phyloP scores from a whole-genome alignment of 2,329 filamentous ascomycete genomes.

The Hypoxylon sp. region DNA sequence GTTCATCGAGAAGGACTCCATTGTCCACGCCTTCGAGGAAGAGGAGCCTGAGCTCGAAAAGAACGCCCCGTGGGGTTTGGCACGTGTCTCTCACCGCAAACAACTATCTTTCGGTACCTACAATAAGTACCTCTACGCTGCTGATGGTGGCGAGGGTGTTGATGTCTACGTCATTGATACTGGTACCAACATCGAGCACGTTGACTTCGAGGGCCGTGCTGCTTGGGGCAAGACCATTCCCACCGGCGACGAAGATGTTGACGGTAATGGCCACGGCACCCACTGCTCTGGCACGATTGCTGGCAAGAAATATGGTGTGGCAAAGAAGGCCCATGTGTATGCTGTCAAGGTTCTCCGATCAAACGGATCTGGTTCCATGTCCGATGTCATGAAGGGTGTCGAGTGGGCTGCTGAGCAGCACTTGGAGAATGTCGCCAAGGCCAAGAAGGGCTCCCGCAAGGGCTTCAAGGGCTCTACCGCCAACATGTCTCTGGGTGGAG shows the following conservation, averaged over 20 bases:
- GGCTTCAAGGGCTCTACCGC: constrained; percentile 98
- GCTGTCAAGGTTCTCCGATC: constrained; percentile 98
- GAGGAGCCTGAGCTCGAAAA: constrained; percentile 73
- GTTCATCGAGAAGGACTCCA: constrained; percentile 93
- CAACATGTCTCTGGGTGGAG: constrained; percentile 99
- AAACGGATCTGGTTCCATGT: constrained; percentile 98
- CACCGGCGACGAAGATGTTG: constrained; percentile 81
- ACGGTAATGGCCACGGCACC: constrained; percentile 98
- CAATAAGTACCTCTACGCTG: constrained; percentile 97
- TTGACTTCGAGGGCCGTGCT: constrained; percentile 97
- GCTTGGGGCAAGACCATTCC: constrained; percentile 98
- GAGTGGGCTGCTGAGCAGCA: constrained; percentile 91
- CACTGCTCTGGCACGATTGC: constrained; percentile 99
- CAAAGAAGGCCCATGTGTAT: constrained; percentile 97
- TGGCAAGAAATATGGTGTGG: constrained; percentile 98
- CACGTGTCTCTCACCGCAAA: constrained; percentile 95
- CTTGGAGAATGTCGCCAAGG: constrained; percentile 76
- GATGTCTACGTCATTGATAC: constrained; percentile 99
- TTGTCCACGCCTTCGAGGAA: constrained; percentile 82
- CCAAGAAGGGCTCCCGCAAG: constrained; percentile 91
- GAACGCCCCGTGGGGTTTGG: constrained; percentile 97
- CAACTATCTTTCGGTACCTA: constrained; percentile 89
- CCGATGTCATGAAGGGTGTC: constrained; percentile 97
- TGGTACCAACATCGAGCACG: constrained; percentile 91
- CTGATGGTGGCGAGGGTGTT: constrained; percentile 93